Base-by-base conservation (phyloP, 164 flowering plant species). In the Echeveria elegans region DNA sequence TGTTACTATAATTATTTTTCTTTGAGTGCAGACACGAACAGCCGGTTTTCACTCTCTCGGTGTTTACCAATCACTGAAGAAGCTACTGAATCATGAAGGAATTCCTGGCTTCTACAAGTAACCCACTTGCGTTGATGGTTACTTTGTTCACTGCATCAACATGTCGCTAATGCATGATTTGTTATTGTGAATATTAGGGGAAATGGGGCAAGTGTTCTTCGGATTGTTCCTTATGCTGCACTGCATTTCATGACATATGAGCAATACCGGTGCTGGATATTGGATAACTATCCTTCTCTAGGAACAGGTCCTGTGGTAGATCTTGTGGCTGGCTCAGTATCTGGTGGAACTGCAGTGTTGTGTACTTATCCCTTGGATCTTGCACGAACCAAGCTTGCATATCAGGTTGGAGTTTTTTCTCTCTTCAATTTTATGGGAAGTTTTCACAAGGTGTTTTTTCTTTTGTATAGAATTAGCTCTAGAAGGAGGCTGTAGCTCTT, bases 341-440 rank as follows among this genome's bases (percentile, higher is more conserved):
- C 99, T 73, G 97, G 99, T 50, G 99, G 99, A 66, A 94, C 99
- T 59, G 97, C 99, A 48, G 99, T 91, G 63, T 77, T 94, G 70
- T 88, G 93, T 74, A 91, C 99, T 21, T 94, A 91, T 72, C 99
- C 99, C 24, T 79, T 94, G 31, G 97, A 94, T 75, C 83, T 94
- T 71, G 96, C 86, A 48, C 91, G 97, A 56, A 86, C 99, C 9
- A 91, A 91, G 71, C 97, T 94, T 74, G 99, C 99, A 52, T 94
- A 94, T 74, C 97, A 94, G 95, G 99, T 47, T 70, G 56, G 28
- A 26, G 1, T 23, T 15, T 32, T 63, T 32, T 63, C 37, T 37
- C 19, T 63, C n/a, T 9, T 24, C 23, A n/a, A 63, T 9, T 63
- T 28, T 28, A 16, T 28, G 61, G 34, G 19, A 50, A 52, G 7